Base-by-base conservation (phyloP, 176 grass and related monocot species). In the Oryza australiensis region DNA sequence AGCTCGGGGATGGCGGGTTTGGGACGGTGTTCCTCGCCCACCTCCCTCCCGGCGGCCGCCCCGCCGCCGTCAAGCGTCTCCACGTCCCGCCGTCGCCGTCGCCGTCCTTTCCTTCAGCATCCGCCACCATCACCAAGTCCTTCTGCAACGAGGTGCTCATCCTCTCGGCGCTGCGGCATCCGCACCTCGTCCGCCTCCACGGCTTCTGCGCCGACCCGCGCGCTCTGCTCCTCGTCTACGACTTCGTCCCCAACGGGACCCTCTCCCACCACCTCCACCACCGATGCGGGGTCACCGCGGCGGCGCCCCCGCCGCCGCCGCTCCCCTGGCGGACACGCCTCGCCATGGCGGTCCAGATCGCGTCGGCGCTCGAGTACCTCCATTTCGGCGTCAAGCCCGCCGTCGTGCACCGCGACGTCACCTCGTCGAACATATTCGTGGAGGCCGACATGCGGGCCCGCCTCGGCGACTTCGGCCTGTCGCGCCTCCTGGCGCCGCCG, bases 61-160 rank as follows among this genome's bases (percentile, higher is more conserved):
- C 89, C 34, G 85, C 83, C 74, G 94, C 94, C 82, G 94, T 97
- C 37, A 97, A 97, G 76, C 89, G 89, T 38, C 85, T 97, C 33
- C 94, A 97, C 60, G 82, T 88, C 38, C 90, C 91, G 62, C 91
- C 88, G 28, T 85, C 92, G 3, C 82, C 90, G n/a, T 86, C 89
- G 0, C 71, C 80, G 16, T 77, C 89, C 5, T 66, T 88, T 18
- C 86, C 79, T 29, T 86, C 91, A 65, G 76, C 88, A 5, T 48
- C 89, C 63, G 82, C 94, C 33, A 70, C 79, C 51, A 87, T 86
- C 64, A 92, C 92, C 64, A 90, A 89, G 82, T 97, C 94, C 55
- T 97, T 97, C 87, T 94, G 88, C 89, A 97, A 92, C 71, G 94
- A 97, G 85, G 93, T 97, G 81, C 83, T 94, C 59, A 97, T 97